phyloP scores from a whole-genome alignment of 805 yeast species.

The Ogataea trehalophila region DNA sequence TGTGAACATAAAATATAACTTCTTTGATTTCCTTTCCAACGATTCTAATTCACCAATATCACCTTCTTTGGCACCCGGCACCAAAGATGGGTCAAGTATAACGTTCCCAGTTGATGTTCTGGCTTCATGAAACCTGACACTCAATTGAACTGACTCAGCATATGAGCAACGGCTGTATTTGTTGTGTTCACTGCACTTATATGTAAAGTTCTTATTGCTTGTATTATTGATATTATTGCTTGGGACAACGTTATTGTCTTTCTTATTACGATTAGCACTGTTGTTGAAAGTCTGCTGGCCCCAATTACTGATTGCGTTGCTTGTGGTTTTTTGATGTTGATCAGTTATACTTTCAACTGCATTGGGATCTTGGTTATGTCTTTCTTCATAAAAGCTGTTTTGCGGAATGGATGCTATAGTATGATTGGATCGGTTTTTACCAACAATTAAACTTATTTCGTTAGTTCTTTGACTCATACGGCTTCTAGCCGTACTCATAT shows the following conservation, averaged over 20 bases:
- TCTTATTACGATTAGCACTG: neutral
- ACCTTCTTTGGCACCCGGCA: conserved; percentile 68
- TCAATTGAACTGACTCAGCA: conserved; percentile 36
- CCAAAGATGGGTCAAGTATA: conserved; percentile 49
- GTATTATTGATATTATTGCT: neutral
- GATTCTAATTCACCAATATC: conserved; percentile 68
- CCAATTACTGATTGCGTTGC: too few species aligned
- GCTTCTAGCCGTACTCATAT: conserved; percentile 23
- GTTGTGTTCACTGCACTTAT: neutral
- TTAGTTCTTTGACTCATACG: conserved; percentile 29
- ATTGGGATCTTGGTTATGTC: neutral
- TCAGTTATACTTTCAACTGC: neutral
- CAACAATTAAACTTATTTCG: conserved; percentile 31
- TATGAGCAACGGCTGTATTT: neutral
- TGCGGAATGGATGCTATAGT: conserved; percentile 13
- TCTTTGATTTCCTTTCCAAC: conserved; percentile 32
- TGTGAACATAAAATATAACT: conserved; percentile 40
- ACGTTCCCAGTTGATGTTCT: conserved; percentile 55
- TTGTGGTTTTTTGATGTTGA: neutral
- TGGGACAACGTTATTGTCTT: neutral
- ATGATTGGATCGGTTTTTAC: conserved; percentile 18
- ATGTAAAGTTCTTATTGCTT: neutral
- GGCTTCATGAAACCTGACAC: conserved; percentile 62
- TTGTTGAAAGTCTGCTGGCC: too few species aligned
- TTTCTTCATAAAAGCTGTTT: conserved; percentile 3